Conservation (phyloP, 2,329 filamentous ascomycete genomes). For the Aureobasidium sp. region DNA sequence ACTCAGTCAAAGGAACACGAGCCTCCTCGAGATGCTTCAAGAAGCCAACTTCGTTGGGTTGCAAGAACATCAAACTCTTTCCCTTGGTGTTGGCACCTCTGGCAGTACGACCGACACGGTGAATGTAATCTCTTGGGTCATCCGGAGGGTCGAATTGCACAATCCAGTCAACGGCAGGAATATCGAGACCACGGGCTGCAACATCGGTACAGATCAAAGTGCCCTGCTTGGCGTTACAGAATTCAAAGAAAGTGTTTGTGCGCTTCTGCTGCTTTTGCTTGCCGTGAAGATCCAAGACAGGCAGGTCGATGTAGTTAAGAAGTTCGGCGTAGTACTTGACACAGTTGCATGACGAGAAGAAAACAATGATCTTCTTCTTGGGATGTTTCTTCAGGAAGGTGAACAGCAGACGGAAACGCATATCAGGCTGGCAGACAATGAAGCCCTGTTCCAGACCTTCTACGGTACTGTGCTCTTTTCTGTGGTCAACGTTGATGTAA, state of each 20-base stretch:
- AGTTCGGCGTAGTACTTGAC: conserved; percentile 95
- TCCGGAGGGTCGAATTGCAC: conserved; percentile 78
- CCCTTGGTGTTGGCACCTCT: conserved; percentile 77
- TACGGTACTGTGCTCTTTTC: conserved; percentile 84
- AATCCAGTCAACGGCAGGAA: conserved; percentile 92
- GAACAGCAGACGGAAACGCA: conserved; percentile 88
- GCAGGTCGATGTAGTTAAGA: conserved; percentile 94
- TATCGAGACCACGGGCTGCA: conserved; percentile 89
- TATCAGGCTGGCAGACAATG: conserved; percentile 85
- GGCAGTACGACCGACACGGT: conserved; percentile 91
- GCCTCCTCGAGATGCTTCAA: conserved; percentile 84
- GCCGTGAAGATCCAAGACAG: conserved; percentile 77
- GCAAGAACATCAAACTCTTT: conserved; percentile 83
- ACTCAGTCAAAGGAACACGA: conserved; percentile 88
- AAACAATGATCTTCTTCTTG: conserved; percentile 97
- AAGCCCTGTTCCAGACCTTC: conserved; percentile 94
- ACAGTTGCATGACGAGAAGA: conserved; percentile 73
- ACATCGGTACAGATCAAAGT: conserved; percentile 96
- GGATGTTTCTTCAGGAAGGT: conserved; percentile 87
- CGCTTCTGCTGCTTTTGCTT: conserved; percentile 99
- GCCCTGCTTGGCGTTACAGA: conserved; percentile 75
- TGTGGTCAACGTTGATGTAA: conserved; percentile 94
- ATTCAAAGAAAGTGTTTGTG: conserved; percentile 98
- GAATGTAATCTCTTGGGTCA: conserved; percentile 68
- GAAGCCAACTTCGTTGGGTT: conserved; percentile 89